Percentiles rank a stretch among this genome's conserved stretches.
Evolutionary conservation across 2,329 filamentous ascomycete genomes (phyloP).

Genomic region (Colletotrichum tanaceti): DNA sequence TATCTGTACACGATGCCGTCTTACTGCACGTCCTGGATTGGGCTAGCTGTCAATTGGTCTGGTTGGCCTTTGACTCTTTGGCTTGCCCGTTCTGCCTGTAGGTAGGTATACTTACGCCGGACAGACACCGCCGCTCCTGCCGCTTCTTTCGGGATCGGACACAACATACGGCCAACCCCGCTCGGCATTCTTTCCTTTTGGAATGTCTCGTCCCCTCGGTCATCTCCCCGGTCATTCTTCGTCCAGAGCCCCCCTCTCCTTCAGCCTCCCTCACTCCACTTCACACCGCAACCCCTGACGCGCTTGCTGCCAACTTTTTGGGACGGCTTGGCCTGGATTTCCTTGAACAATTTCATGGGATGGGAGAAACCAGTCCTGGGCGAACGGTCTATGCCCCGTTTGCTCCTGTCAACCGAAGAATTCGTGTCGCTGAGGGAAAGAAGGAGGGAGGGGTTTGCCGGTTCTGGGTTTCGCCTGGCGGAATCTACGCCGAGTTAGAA

Average conservation of each 20-base stretch:
- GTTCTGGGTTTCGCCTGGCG: background rate
- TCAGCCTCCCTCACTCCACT: background rate
- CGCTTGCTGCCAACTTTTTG: background rate
- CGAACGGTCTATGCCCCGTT: background rate
- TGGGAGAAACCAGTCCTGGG: background rate
- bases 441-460: background rate
- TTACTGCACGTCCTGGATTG: background rate
- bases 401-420: background rate
- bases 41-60: slow-evolving; percentile 1
- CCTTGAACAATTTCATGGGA: background rate
- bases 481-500: background rate
- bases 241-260: background rate
- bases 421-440: background rate
- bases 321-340: background rate
- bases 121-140: slow-evolving; percentile 23
- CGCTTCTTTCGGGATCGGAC: slow-evolving; percentile 9
- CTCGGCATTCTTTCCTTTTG: slow-evolving; percentile 30
- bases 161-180: slow-evolving; percentile 12
- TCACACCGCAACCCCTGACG: background rate
- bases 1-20: background rate
- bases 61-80: background rate
- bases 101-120: slow-evolving; percentile 7
- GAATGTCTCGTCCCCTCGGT: slow-evolving; percentile 7
- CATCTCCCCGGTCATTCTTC: slow-evolving; percentile 20
- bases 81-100: too few species aligned